Percentiles rank a stretch among this genome's conserved stretches.
Conservation (phyloP, 257 asterid genomes). For the Marsdenia floribunda region DNA sequence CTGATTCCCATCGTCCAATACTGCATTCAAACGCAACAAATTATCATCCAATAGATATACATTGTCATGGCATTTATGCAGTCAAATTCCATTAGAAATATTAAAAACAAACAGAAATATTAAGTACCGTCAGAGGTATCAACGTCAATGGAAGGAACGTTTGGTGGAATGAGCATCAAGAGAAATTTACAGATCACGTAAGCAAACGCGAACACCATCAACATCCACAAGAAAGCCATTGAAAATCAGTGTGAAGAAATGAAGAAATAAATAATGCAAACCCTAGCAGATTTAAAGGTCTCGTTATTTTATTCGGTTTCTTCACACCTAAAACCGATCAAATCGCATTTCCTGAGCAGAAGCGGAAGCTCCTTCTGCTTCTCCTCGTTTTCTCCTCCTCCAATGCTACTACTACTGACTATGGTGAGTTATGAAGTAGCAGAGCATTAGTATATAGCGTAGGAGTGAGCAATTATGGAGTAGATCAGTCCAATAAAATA, state of each 20-base stretch:
- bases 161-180: constrained; percentile 79
- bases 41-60: neutral
- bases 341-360: neutral
- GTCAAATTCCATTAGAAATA: neutral
- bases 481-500: neutral
- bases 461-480: neutral
- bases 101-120: neutral
- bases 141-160: constrained; percentile 87
- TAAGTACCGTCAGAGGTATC: constrained; percentile 82
- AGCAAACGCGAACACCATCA: constrained; percentile 64
- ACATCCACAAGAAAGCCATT: constrained; percentile 98
- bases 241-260: neutral
- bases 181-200: constrained; percentile 77
- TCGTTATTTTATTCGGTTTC: neutral
- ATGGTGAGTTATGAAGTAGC: neutral
- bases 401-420: neutral
- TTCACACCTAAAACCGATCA: neutral
- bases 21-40: constrained; percentile 40
- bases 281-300: constrained; percentile 5
- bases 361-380: neutral
- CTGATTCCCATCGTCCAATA: constrained; percentile 80
- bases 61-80: neutral
- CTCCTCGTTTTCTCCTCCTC: neutral
- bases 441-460: neutral
- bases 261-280: neutral